Evolutionary conservation across 2,329 filamentous ascomycete genomes (phyloP).

Genomic region (Fusarium continuum): DNA sequence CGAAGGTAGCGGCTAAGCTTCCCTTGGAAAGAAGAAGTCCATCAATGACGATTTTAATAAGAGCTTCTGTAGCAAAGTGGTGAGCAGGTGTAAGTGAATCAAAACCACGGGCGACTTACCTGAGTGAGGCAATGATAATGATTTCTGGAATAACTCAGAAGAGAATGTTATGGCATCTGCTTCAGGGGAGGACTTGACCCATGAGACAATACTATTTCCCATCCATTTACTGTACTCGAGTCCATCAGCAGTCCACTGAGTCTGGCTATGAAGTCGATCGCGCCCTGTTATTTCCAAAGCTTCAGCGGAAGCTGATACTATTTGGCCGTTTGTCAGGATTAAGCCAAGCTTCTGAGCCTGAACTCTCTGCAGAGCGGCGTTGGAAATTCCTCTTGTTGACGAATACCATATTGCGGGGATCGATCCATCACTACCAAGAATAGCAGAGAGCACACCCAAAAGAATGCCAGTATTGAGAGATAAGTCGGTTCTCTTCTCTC

Average conservation of each 20-base stretch:
- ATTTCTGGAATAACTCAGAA: constrained; percentile 63
- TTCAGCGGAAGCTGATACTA: constrained; percentile 63
- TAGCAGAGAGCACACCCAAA: constrained; percentile 54
- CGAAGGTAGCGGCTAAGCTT: constrained; percentile 39
- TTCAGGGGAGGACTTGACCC: constrained; percentile 47
- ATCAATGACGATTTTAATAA: constrained; percentile 51
- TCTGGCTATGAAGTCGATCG: constrained; percentile 39
- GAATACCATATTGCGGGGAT: constrained; percentile 52
- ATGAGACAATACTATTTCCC: constrained; percentile 67
- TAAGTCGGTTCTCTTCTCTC: constrained; percentile 53
- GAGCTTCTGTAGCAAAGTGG: constrained; percentile 48
- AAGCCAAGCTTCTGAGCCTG: constrained; percentile 53
- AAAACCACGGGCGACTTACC: constrained; percentile 55
- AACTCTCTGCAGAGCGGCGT: constrained; percentile 42
- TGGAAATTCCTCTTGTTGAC: constrained; percentile 39
- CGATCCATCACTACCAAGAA: constrained; percentile 53
- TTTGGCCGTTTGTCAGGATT: constrained; percentile 58
- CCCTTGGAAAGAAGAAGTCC: constrained; percentile 50
- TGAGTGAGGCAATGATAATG: constrained; percentile 76
- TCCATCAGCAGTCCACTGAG: constrained; percentile 71
- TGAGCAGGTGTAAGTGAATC: background rate
- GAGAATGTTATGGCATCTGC: constrained; percentile 53
- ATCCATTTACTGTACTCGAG: constrained; percentile 76
- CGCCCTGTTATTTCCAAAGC: constrained; percentile 61
- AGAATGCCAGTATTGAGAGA: constrained; percentile 55